A percentile compares a stretch with the other conserved stretches of the same genome.
phyloP scores from a whole-genome alignment of 2,329 filamentous ascomycete genomes.

The Aspergillus novofumigatus region DNA sequence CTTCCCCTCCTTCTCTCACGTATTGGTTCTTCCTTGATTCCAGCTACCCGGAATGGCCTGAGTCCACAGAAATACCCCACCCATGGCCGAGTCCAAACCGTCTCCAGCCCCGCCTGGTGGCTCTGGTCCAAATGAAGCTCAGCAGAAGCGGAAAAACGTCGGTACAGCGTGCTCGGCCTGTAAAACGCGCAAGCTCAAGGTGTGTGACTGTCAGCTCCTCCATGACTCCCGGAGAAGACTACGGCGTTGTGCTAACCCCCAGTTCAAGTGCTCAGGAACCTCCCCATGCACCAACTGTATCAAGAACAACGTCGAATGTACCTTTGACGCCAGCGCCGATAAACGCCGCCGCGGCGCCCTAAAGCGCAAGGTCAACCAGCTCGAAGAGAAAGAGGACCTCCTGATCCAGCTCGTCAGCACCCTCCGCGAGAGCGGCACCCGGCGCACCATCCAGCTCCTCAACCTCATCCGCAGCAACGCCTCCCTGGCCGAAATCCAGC shows the following conservation, averaged over 20 bases:
- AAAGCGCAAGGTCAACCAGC: slow-evolving; percentile 22
- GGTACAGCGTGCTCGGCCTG: slow-evolving; percentile 21
- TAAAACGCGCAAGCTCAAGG: slow-evolving; percentile 26
- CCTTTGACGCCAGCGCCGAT: slow-evolving; percentile 18
- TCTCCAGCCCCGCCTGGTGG: slow-evolving; percentile 12
- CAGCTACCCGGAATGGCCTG: slow-evolving; percentile 7
- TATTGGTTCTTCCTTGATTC: background rate
- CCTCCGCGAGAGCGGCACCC: slow-evolving; percentile 19
- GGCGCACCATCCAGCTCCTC: slow-evolving; percentile 16
- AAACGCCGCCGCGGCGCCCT: slow-evolving; percentile 20
- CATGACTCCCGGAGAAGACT: background rate
- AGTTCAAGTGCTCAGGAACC: slow-evolving; percentile 18
- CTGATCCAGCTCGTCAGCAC: slow-evolving; percentile 20
- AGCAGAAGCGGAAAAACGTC: slow-evolving; percentile 20
- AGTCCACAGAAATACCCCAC: background rate
- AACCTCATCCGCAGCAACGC: slow-evolving; percentile 26
- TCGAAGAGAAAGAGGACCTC: slow-evolving; percentile 24
- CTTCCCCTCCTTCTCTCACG: background rate
- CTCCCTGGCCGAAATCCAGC: slow-evolving; percentile 23
- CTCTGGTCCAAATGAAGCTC: slow-evolving; percentile 9
- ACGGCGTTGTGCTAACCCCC: too few relatives aligned
- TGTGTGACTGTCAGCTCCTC: slow-evolving; percentile 1
- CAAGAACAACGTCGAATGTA: slow-evolving; percentile 20
- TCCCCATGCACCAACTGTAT: slow-evolving; percentile 22
- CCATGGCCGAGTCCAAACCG: slow-evolving; percentile 14